A percentile compares a stretch with the other conserved stretches of the same genome.
Evolutionary conservation across 2,329 filamentous ascomycete species (phyloP).

Genomic region (Chrysoporthe cubensis): DNA sequence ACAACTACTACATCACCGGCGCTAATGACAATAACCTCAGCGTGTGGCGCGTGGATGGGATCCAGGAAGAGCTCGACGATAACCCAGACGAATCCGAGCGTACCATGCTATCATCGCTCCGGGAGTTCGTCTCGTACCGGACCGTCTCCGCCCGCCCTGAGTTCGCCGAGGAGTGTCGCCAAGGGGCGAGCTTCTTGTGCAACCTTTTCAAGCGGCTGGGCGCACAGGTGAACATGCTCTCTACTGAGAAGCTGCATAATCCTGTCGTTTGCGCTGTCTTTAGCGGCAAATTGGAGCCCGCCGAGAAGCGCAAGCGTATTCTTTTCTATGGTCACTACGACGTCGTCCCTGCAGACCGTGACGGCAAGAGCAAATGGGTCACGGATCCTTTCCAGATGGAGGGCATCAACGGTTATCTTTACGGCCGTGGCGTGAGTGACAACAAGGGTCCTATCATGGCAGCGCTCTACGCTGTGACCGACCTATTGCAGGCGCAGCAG

Average conservation of each 20-base stretch:
- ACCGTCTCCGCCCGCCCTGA: constrained; percentile 87
- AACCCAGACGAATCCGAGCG: constrained; percentile 50
- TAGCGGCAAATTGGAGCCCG: constrained; percentile 70
- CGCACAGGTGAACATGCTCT: constrained; percentile 87
- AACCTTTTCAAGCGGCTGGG: constrained; percentile 91
- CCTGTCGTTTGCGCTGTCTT: constrained; percentile 94
- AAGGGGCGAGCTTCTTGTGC: constrained; percentile 88
- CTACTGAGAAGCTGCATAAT: constrained; percentile 65
- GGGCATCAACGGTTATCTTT: constrained; percentile 89
- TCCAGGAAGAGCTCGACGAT: constrained; percentile 42
- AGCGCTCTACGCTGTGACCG: constrained; percentile 89
- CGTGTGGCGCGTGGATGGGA: constrained; percentile 76
- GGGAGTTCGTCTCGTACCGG: constrained; percentile 88
- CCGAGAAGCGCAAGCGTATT: constrained; percentile 76
- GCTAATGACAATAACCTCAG: constrained; percentile 90
- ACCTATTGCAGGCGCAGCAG: constrained; percentile 81
- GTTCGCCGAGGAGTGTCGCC: constrained; percentile 88
- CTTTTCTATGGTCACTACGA: constrained; percentile 99
- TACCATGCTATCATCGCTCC: constrained; percentile 70
- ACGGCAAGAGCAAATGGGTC: constrained; percentile 75
- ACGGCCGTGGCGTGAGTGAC: constrained; percentile 94
- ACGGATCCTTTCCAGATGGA: constrained; percentile 88
- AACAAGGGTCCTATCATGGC: constrained; percentile 97
- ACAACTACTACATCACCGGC: constrained; percentile 89
- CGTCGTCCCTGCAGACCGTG: constrained; percentile 86